Evolutionary conservation across 345 rosid species (phyloP).

Genomic region (Hirschfeldia incana): DNA sequence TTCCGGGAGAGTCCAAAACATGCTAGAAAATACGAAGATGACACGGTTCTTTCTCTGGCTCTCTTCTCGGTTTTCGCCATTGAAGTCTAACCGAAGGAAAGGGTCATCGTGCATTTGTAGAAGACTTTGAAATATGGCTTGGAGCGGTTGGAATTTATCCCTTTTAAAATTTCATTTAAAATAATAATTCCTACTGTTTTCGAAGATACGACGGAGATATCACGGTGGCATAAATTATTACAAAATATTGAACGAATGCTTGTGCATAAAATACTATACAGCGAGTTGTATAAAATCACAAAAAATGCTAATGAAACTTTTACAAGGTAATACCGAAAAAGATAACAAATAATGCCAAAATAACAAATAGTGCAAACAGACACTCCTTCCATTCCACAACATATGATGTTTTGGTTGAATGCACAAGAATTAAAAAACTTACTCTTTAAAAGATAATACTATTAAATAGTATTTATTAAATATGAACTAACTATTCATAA

Average conservation of each 20-base stretch:
- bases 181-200: constrained; percentile 1
- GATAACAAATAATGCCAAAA: not conserved
- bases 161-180: not conserved
- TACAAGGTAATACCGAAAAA: not conserved
- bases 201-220: not conserved
- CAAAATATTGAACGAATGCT: not conserved
- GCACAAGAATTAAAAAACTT: too few relatives aligned
- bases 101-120: constrained; percentile 22
- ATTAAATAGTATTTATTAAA: too few relatives aligned
- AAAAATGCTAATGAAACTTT: not conserved
- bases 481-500: too few relatives aligned
- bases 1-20: constrained; percentile 52
- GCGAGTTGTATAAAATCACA: not conserved
- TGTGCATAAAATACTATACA: not conserved
- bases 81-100: constrained; percentile 18
- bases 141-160: constrained; percentile 35
- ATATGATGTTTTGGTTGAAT: too few relatives aligned
- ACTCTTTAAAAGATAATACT: too few relatives aligned
- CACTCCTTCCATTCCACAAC: too few relatives aligned
- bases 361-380: not conserved
- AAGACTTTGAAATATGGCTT: constrained; percentile 37
- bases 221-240: constrained; percentile 5
- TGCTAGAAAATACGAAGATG: constrained; percentile 36
- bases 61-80: constrained; percentile 41
- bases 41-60: constrained; percentile 6